phyloP scores from a whole-genome alignment of 1,139 yeast genomes.

The Yamadazyma membranifaciens region DNA sequence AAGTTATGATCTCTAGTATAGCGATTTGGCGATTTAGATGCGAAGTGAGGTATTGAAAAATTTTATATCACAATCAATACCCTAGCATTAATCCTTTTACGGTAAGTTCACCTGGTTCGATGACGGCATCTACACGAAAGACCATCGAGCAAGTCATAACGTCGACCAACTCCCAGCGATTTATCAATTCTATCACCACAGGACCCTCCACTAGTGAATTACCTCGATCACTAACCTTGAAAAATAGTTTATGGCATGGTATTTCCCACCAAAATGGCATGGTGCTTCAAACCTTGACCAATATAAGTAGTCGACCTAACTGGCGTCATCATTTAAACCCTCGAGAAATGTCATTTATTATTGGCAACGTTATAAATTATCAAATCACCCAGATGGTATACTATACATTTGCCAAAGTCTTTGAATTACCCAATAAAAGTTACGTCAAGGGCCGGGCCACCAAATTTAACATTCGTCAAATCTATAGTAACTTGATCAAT shows the following conservation, averaged over 20 bases:
- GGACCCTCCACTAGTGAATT: not conserved
- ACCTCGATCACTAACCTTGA: not conserved
- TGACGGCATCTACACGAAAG: no score
- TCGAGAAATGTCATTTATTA: not conserved
- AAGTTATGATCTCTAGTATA: no score
- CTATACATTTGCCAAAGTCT: not conserved
- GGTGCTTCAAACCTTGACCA: not conserved
- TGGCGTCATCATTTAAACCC: not conserved
- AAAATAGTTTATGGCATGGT: not conserved
- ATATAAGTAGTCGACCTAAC: not conserved
- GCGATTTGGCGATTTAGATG: no score
- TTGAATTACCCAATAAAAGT: not conserved
- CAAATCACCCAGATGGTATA: not conserved
- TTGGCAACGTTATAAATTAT: not conserved
- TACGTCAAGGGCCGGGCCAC: not conserved
- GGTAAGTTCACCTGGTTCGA: no score
- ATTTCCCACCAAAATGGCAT: not conserved
- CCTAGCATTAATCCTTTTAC: no score
- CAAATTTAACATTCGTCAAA: conserved; percentile 21
- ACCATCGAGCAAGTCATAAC: no score
- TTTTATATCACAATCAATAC: no score
- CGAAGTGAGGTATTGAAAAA: no score
- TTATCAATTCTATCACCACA: no score
- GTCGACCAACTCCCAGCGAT: no score
- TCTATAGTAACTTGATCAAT: conserved; percentile 29